phyloP scores from a whole-genome alignment of 345 rosid species.

The Schrenkiella parvula region DNA sequence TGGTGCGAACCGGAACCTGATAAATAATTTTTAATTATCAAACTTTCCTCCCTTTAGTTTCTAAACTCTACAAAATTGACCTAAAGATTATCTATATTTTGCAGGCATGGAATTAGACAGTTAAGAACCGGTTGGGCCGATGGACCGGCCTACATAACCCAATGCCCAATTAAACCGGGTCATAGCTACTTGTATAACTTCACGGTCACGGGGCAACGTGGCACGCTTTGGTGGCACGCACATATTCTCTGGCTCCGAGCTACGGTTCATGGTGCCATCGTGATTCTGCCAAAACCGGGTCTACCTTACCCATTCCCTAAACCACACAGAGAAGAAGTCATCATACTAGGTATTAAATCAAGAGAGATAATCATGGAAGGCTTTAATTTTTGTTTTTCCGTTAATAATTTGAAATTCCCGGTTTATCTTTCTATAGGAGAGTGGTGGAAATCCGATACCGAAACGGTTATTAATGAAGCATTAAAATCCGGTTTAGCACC shows the following conservation, averaged over 20 bases:
- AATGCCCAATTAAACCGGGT: slow-evolving; percentile 83
- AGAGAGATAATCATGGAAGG: neutral
- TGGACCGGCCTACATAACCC: slow-evolving; percentile 91
- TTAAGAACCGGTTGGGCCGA: slow-evolving; percentile 84
- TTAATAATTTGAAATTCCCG: neutral
- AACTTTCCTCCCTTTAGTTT: neutral
- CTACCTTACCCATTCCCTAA: slow-evolving; percentile 86
- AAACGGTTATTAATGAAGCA: slow-evolving; percentile 71
- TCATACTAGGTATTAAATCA: slow-evolving; percentile 44
- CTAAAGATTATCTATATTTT: neutral
- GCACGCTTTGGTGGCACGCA: slow-evolving; percentile 83
- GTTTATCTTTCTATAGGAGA: slow-evolving; percentile 44
- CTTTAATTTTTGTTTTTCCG: neutral
- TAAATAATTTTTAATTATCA: neutral
- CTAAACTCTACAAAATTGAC: neutral
- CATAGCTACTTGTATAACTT: slow-evolving; percentile 66
- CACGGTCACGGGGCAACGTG: slow-evolving; percentile 74
- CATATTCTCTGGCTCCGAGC: slow-evolving; percentile 94
- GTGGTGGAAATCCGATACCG: slow-evolving; percentile 97
- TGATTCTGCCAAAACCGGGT: slow-evolving; percentile 72
- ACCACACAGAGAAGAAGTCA: slow-evolving; percentile 57
- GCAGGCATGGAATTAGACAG: slow-evolving; percentile 83
- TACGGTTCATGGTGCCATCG: slow-evolving; percentile 82
- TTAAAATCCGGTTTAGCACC: slow-evolving; percentile 68
- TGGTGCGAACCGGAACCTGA: slow-evolving; percentile 46